Evolutionary conservation across 1,284 basidiomycete genomes (phyloP).

Genomic region (Rhodotorula sp.): DNA sequence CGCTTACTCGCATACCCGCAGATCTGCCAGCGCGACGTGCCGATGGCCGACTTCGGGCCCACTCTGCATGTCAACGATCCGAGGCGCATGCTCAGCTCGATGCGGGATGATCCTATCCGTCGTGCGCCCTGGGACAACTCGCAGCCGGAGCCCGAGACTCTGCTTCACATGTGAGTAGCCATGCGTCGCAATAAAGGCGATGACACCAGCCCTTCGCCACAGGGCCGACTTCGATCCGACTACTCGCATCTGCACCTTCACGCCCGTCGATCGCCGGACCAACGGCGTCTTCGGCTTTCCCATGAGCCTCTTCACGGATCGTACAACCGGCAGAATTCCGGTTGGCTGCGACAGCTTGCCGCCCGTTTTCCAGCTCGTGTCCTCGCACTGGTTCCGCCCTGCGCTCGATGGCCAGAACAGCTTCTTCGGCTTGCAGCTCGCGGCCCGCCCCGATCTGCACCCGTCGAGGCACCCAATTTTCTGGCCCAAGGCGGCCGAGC

Average conservation of each 20-base stretch:
- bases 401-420: not conserved
- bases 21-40: too few species aligned
- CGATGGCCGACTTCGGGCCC: too few species aligned
- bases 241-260: not conserved
- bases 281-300: not conserved
- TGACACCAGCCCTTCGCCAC: too few species aligned
- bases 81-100: too few species aligned
- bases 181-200: too few species aligned
- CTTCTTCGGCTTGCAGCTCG: not conserved
- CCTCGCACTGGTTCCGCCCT: not conserved
- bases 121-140: too few species aligned
- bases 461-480: not conserved
- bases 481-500: not conserved
- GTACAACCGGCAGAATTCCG: not conserved
- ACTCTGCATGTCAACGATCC: too few species aligned
- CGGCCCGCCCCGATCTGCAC: not conserved
- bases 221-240: conserved; percentile 37
- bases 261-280: not conserved
- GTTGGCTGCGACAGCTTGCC: too few species aligned
- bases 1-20: too few species aligned
- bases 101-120: too few species aligned
- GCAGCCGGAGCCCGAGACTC: too few species aligned
- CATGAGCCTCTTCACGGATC: too few species aligned
- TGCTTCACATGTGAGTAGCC: conserved; percentile 46
- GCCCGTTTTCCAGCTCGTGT: not conserved